These are phyloP conservation scores for Chenopodium formosanum DNA, from an alignment of 148 eudicot species.

Conservation along the genomic window DNA sequence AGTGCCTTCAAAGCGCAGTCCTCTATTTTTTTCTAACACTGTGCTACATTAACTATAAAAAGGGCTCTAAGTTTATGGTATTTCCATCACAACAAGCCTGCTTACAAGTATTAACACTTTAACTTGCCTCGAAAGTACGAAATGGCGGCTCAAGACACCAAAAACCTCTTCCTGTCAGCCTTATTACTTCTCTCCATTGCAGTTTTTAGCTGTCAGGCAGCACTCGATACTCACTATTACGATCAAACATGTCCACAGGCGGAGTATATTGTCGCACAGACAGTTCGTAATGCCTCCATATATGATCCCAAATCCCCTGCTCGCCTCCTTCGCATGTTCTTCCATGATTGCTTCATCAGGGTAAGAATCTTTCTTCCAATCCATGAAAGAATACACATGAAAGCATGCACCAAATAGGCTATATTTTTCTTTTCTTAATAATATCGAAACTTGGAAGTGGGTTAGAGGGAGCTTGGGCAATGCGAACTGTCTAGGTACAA, in stretches of 20 bases:
- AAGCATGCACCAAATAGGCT: neutral
- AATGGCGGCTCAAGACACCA: slow-evolving; percentile 36
- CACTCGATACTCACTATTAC: slow-evolving; percentile 48
- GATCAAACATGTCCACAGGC: slow-evolving; percentile 62
- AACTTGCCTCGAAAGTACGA: neutral
- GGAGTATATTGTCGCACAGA: slow-evolving; percentile 42
- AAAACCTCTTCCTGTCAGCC: slow-evolving; percentile 17
- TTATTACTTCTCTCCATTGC: slow-evolving; percentile 31
- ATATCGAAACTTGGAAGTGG: too few relatives aligned
- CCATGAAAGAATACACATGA: neutral
- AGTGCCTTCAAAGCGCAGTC: slow-evolving; percentile 25
- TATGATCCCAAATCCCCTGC: slow-evolving; percentile 61
- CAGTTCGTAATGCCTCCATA: slow-evolving; percentile 48
- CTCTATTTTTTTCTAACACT: neutral
- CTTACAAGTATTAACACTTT: neutral
- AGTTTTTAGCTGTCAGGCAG: slow-evolving; percentile 32
- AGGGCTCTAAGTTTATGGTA: slow-evolving; percentile 4
- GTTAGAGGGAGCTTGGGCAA: too few relatives aligned
- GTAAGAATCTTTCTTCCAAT: slow-evolving; percentile 26
- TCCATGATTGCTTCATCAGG: slow-evolving; percentile 73
- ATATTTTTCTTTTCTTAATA: too few relatives aligned
- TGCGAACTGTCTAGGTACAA: neutral
- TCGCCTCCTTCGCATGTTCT: slow-evolving; percentile 68
- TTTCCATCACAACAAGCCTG: slow-evolving; percentile 21
- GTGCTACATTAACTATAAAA: slow-evolving; percentile 7